A percentile compares a stretch with the other conserved stretches of the same genome.
phyloP scores from a whole-genome alignment of 805 yeast species.

The Yarrowia hollandica region DNA sequence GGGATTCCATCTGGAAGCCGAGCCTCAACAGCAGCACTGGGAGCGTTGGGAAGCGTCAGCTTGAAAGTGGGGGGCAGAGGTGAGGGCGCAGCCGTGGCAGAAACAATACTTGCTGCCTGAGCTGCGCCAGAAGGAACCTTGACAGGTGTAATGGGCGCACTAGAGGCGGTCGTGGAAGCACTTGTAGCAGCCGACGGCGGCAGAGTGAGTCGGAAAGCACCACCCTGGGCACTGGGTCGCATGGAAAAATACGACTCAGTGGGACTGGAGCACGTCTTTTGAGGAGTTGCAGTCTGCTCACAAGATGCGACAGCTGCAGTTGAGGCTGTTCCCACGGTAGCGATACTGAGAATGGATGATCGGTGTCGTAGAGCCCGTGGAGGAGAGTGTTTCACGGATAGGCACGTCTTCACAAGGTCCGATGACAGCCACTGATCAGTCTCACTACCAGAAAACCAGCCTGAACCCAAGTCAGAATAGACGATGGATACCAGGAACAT shows the following conservation, averaged over 20 bases:
- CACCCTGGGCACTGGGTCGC: constrained; percentile 6
- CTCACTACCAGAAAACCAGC: constrained; percentile 32
- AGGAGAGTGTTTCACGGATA: constrained; percentile 22
- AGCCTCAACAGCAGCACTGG: not conserved
- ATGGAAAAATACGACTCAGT: constrained; percentile 20
- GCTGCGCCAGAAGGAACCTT: not conserved
- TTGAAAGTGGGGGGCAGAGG: not conserved
- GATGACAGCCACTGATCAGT: constrained; percentile 20
- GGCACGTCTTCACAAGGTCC: constrained; percentile 10
- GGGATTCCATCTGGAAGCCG: constrained; percentile 13
- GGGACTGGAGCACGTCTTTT: constrained; percentile 11
- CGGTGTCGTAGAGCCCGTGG: constrained; percentile 5
- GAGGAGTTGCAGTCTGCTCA: constrained; percentile 3
- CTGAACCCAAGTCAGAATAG: constrained; percentile 34
- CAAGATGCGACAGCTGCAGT: not conserved
- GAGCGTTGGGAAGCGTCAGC: constrained; percentile 14
- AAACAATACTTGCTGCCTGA: not conserved
- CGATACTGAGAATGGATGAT: constrained; percentile 20
- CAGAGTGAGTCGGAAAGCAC: constrained; percentile 11
- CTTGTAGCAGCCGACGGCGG: constrained; percentile 15
- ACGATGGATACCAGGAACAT: constrained; percentile 33
- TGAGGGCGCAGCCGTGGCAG: not conserved
- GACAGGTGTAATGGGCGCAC: constrained; percentile 17
- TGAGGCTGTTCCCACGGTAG: not conserved
- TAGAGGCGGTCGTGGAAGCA: constrained; percentile 21